Conservation (phyloP, 306 rosid species). For the Phaseolus lunatus region DNA sequence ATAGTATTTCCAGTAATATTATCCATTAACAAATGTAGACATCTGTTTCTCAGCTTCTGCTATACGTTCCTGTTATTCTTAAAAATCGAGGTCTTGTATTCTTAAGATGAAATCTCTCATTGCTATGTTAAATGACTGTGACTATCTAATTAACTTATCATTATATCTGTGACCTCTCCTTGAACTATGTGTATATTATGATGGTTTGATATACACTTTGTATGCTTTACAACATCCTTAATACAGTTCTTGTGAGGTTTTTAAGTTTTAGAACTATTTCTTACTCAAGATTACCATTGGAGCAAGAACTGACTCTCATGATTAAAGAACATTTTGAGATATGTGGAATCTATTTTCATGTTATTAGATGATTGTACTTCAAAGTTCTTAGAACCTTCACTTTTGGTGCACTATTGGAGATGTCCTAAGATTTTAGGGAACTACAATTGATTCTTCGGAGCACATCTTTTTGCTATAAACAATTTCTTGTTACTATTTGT, state of each 20-base stretch:
- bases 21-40: not conserved
- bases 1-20: not conserved
- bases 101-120: not conserved
- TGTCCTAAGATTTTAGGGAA: constrained; percentile 16
- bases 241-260: not conserved
- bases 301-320: no score
- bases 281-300: no score
- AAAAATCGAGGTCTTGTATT: not conserved
- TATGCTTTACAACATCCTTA: not conserved
- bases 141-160: constrained; percentile 17
- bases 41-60: constrained; percentile 18
- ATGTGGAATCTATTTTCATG: not conserved
- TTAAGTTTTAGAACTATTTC: no score
- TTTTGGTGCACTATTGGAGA: not conserved
- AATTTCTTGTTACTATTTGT: not conserved
- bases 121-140: constrained; percentile 5
- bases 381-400: no score
- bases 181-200: constrained; percentile 24
- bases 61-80: not conserved
- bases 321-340: not conserved
- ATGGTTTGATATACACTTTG: constrained; percentile 11
- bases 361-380: no score
- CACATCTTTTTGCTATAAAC: constrained; percentile 3
- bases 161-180: not conserved
- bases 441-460: constrained; percentile 21